Conservation (phyloP, 768 basidiomycete genomes). For the Dioszegia aurantiaca region DNA sequence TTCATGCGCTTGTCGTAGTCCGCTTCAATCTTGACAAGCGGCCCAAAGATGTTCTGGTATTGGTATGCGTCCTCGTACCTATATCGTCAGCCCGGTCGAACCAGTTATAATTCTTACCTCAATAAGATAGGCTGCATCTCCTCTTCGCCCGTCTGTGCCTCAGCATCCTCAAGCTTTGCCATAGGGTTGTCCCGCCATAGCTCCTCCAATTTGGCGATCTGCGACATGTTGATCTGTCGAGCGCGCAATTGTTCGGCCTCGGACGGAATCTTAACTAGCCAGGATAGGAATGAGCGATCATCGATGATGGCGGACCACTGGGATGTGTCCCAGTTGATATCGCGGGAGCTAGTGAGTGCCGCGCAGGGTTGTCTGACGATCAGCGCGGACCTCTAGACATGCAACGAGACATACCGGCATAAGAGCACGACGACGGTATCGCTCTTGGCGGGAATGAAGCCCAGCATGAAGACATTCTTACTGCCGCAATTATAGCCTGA, state of each 20-base stretch:
- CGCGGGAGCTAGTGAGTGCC: constrained; percentile 78
- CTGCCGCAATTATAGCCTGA: constrained; percentile 87
- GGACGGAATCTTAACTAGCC: constrained; percentile 95
- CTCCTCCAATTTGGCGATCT: constrained; percentile 96
- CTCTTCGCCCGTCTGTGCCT: constrained; percentile 95
- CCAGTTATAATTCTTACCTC: constrained; percentile 52
- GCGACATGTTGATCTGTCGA: constrained; percentile 91
- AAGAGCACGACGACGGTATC: constrained; percentile 97
- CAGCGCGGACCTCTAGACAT: neutral
- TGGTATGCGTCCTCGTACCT: constrained; percentile 97
- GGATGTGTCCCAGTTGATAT: constrained; percentile 97
- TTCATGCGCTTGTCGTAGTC: constrained; percentile 98
- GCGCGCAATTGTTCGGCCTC: constrained; percentile 95
- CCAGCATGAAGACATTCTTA: constrained; percentile 99
- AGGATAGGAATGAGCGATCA: constrained; percentile 96
- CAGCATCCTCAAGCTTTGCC: constrained; percentile 92
- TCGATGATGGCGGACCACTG: constrained; percentile 99
- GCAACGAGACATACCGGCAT: constrained; percentile 66
- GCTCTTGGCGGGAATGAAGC: constrained; percentile 98
- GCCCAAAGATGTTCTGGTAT: constrained; percentile 99
- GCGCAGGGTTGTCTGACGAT: constrained; percentile 86
- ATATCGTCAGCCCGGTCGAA: constrained; percentile 12
- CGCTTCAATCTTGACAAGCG: constrained; percentile 98
- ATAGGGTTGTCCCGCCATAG: constrained; percentile 94
- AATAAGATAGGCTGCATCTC: constrained; percentile 88